Conservation (phyloP, 1,284 basidiomycete species). For the Naganishia cerealis region DNA sequence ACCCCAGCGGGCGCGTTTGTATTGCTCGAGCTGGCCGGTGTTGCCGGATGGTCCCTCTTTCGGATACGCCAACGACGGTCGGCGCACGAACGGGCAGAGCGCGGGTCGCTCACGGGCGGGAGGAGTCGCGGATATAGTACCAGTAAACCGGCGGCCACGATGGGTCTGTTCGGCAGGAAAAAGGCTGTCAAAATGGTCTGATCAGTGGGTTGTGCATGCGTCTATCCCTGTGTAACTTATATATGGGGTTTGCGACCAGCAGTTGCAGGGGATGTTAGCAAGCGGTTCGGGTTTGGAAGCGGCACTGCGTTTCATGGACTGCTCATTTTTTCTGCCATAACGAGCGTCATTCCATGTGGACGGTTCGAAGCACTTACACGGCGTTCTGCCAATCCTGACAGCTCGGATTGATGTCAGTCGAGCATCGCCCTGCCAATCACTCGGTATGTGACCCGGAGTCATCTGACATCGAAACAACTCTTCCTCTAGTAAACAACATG, state of each 20-base stretch:
- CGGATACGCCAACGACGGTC: background rate
- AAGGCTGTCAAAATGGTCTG: slow-evolving; percentile 26
- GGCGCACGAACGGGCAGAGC: background rate
- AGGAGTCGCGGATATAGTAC: slow-evolving; percentile 10
- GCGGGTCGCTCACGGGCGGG: background rate
- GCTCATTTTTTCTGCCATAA: too few relatives aligned
- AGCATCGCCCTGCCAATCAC: too few relatives aligned
- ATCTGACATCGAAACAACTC: background rate
- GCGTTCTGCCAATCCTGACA: too few relatives aligned
- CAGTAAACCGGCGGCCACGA: slow-evolving; percentile 11
- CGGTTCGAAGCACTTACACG: too few relatives aligned
- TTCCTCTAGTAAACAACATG: background rate
- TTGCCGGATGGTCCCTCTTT: slow-evolving; percentile 2
- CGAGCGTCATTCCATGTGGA: too few relatives aligned
- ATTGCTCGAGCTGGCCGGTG: background rate
- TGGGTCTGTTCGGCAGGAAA: slow-evolving; percentile 21
- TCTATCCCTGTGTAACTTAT: background rate
- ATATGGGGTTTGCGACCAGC: background rate
- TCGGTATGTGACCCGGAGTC: background rate
- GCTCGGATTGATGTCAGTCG: too few relatives aligned
- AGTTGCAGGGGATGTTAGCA: background rate
- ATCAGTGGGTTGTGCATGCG: background rate
- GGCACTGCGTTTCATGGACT: too few relatives aligned
- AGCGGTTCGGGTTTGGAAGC: too few relatives aligned
- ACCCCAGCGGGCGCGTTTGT: slow-evolving; percentile 13